Conservation (phyloP, 2,329 filamentous ascomycete genomes). For the Pyrenophora teres region DNA sequence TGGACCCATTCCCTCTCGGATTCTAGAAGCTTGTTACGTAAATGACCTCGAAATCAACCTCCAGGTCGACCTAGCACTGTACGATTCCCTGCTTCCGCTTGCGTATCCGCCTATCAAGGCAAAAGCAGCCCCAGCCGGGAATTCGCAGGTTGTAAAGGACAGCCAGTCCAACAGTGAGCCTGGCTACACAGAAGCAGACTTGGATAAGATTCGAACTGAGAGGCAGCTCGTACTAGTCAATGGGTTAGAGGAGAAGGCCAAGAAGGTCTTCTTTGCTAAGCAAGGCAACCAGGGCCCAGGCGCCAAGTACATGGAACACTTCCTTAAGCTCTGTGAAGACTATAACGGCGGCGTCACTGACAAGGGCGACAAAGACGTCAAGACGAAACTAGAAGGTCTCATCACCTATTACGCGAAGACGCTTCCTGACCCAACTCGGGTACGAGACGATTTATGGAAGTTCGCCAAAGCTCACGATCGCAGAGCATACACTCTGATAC, state of each 20-base stretch:
- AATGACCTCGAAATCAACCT: constrained; percentile 87
- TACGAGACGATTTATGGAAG: constrained; percentile 78
- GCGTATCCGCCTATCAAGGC: constrained; percentile 75
- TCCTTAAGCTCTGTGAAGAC: constrained; percentile 81
- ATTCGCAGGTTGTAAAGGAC: constrained; percentile 66
- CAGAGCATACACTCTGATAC: constrained; percentile 84
- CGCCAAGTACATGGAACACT: constrained; percentile 73
- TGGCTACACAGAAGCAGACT: constrained; percentile 58
- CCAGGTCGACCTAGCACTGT: constrained; percentile 81
- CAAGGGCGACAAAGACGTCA: constrained; percentile 68
- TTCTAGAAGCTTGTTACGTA: constrained; percentile 86
- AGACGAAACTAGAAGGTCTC: constrained; percentile 71
- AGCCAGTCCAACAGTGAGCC: constrained; percentile 56
- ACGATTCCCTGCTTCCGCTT: constrained; percentile 88
- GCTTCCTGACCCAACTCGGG: constrained; percentile 75
- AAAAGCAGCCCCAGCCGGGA: constrained; percentile 55
- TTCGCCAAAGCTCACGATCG: constrained; percentile 92
- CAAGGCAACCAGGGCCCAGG: constrained; percentile 78
- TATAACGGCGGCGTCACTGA: constrained; percentile 87
- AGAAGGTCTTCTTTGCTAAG: constrained; percentile 85
- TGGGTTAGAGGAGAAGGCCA: constrained; percentile 75
- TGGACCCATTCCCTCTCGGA: constrained; percentile 78
- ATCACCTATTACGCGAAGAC: constrained; percentile 74
- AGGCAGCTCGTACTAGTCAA: constrained; percentile 82
- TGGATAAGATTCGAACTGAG: constrained; percentile 79